Conservation (phyloP, 495 filamentous ascomycete genomes). For the Hyphodiscus hymeniophilus region DNA sequence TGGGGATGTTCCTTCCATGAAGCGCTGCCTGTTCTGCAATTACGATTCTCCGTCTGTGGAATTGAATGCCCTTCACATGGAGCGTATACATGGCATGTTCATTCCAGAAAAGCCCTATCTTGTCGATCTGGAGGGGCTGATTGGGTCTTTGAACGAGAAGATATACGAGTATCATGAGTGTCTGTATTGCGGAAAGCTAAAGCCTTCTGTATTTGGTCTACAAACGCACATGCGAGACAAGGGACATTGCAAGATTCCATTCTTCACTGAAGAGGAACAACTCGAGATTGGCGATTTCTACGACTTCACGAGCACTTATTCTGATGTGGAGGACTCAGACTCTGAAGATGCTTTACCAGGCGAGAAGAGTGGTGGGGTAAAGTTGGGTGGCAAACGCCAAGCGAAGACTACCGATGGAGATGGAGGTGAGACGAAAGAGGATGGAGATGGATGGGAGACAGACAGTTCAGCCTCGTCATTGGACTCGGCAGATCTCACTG, state of each 20-base stretch:
- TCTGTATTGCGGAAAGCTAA: conserved; percentile 72
- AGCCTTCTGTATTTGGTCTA: conserved; percentile 62
- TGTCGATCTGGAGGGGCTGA: conserved; percentile 69
- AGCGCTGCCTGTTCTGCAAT: conserved; percentile 86
- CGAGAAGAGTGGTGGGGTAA: conserved; percentile 47
- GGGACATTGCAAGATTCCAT: conserved; percentile 93
- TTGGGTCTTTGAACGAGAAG: conserved; percentile 68
- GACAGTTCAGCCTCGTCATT: conserved; percentile 79
- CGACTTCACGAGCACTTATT: conserved; percentile 93
- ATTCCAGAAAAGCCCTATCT: conserved; percentile 82
- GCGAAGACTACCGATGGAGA: conserved; percentile 39
- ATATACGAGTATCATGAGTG: conserved; percentile 71
- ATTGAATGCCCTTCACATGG: conserved; percentile 81
- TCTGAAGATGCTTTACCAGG: conserved; percentile 35
- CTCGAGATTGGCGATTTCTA: conserved; percentile 97
- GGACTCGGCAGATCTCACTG: conserved; percentile 64
- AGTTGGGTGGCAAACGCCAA: conserved; percentile 42
- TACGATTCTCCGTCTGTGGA: conserved; percentile 61
- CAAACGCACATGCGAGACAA: conserved; percentile 97
- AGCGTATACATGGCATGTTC: conserved; percentile 89
- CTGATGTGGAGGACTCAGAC: conserved; percentile 59
- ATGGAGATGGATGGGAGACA: conserved; percentile 79
- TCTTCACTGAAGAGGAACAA: conserved; percentile 81
- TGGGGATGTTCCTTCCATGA: conserved; percentile 33
- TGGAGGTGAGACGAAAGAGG: conserved; percentile 42